phyloP scores from a whole-genome alignment of 2,329 filamentous ascomycete species.

The Aspergillus ochraceoroseus region DNA sequence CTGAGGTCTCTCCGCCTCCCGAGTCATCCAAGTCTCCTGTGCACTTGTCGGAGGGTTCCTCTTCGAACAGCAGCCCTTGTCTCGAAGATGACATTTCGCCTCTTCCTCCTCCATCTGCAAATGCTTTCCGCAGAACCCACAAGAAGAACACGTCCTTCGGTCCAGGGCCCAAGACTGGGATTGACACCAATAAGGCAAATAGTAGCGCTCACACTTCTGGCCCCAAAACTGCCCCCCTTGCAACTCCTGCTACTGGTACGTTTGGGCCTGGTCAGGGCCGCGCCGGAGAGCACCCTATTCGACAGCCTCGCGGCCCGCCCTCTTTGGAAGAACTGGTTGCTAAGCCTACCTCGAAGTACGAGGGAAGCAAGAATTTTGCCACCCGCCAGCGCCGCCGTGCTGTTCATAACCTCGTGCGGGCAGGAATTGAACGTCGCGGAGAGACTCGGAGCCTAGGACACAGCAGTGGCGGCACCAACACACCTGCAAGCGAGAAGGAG shows the following conservation, averaged over 20 bases:
- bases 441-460: conserved; percentile 63
- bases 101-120: conserved; percentile 80
- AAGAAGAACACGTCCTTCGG: conserved; percentile 79
- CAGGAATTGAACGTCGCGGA: conserved; percentile 77
- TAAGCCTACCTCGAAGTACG: conserved; percentile 86
- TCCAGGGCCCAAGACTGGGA: conserved; percentile 44
- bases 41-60: conserved; percentile 61
- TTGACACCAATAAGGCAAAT: conserved; percentile 50
- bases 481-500: conserved; percentile 79
- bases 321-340: conserved; percentile 83
- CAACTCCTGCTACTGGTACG: conserved; percentile 72
- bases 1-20: conserved; percentile 76
- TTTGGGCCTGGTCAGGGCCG: conserved; percentile 91
- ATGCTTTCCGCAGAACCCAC: conserved; percentile 88
- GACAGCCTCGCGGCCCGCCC: conserved; percentile 88
- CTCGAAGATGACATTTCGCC: conserved; percentile 66
- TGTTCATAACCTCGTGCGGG: conserved; percentile 84
- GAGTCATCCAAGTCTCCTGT: conserved; percentile 53
- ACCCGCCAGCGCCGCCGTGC: conserved; percentile 87
- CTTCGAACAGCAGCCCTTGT: conserved; percentile 60
- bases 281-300: conserved; percentile 87
- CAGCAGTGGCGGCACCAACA: conserved; percentile 67
- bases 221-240: conserved; percentile 75
- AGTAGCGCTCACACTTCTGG: conserved; percentile 53
- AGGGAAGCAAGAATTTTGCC: conserved; percentile 96